Evolutionary conservation across 108 stramenopile species (phyloP).

Genomic region (Schizochytrium sp.): DNA sequence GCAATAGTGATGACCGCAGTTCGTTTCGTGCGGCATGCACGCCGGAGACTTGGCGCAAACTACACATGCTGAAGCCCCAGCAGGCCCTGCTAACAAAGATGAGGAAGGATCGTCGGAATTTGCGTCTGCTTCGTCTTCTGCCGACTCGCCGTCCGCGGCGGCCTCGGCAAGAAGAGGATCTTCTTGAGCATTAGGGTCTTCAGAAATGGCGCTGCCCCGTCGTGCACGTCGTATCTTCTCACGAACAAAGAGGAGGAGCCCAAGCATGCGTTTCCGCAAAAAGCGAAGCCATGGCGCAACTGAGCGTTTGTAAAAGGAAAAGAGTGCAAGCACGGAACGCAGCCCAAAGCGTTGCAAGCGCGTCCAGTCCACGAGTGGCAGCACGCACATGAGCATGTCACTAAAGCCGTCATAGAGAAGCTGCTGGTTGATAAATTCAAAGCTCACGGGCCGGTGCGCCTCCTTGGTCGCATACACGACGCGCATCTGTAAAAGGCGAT

Average conservation of each 20-base stretch:
- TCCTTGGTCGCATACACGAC: background rate
- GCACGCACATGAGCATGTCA: conserved; percentile 5
- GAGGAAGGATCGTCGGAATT: too few relatives aligned
- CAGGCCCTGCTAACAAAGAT: too few relatives aligned
- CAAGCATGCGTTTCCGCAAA: background rate
- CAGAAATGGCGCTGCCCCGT: too few relatives aligned
- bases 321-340: background rate
- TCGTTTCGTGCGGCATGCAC: background rate
- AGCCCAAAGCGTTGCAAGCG: background rate
- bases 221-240: background rate
- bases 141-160: too few relatives aligned
- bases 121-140: too few relatives aligned
- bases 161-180: too few relatives aligned
- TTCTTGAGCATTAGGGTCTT: too few relatives aligned
- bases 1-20: background rate
- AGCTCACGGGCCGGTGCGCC: background rate
- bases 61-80: background rate
- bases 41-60: background rate
- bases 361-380: background rate
- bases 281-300: background rate
- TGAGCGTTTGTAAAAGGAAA: background rate
- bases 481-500: background rate
- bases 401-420: conserved; percentile 6
- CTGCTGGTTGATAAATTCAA: conserved; percentile 9
- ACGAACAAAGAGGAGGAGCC: background rate